A percentile compares a stretch with the other conserved stretches of the same genome.
phyloP scores from a whole-genome alignment of 805 yeast genomes.

The Candida michaelii region DNA sequence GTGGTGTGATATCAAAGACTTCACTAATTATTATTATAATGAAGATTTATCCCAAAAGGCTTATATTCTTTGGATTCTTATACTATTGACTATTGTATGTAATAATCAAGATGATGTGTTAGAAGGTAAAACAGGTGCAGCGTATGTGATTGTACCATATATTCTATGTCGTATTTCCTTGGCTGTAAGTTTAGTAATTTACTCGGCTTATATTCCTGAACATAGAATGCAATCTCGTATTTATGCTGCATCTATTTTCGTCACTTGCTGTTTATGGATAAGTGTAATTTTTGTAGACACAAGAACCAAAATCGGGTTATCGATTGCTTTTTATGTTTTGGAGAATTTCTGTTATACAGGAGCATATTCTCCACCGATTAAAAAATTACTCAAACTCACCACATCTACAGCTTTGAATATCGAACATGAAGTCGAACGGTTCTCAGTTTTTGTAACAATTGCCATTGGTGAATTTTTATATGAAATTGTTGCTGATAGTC shows the following conservation, averaged over 20 bases:
- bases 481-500: slow-evolving; percentile 49
- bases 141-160: slow-evolving; percentile 48
- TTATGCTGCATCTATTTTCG: slow-evolving; percentile 29
- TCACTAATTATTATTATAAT: slow-evolving; percentile 61
- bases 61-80: slow-evolving; percentile 53
- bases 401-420: slow-evolving; percentile 62
- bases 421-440: slow-evolving; percentile 66
- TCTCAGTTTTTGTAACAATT: slow-evolving; percentile 57
- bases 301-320: slow-evolving; percentile 47
- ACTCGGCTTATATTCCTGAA: slow-evolving; percentile 48
- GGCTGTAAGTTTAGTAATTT: slow-evolving; percentile 30
- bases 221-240: slow-evolving; percentile 51
- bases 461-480: slow-evolving; percentile 66
- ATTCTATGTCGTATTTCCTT: slow-evolving; percentile 46
- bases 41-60: slow-evolving; percentile 57
- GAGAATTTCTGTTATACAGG: slow-evolving; percentile 42
- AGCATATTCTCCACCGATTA: slow-evolving; percentile 49
- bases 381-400: slow-evolving; percentile 39
- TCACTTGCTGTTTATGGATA: slow-evolving; percentile 48
- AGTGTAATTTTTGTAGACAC: slow-evolving; percentile 49
- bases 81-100: slow-evolving; percentile 49
- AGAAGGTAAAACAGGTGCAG: slow-evolving; percentile 32
- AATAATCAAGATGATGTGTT: slow-evolving; percentile 46
- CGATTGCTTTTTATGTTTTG: slow-evolving; percentile 38
- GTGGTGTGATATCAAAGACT: slow-evolving; percentile 64